These are phyloP conservation scores for Penicillium sp. DNA, from an alignment of 2,329 filamentous ascomycete species.

Conservation along the genomic window DNA sequence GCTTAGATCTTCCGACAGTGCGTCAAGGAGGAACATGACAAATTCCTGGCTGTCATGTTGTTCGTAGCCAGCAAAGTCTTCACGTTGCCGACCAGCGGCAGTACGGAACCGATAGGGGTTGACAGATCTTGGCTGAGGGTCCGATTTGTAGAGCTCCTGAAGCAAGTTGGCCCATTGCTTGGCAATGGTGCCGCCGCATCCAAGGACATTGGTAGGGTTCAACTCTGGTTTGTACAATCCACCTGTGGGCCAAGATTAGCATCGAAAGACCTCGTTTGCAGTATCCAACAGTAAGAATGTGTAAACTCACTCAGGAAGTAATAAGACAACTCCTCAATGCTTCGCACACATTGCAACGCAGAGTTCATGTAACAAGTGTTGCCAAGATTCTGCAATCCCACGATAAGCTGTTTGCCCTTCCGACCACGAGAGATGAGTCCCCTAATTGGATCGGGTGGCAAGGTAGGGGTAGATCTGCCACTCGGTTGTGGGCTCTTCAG, in stretches of 20 bases:
- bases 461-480: constrained; percentile 63
- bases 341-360: constrained; percentile 85
- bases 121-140: constrained; percentile 57
- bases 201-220: constrained; percentile 75
- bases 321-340: constrained; percentile 82
- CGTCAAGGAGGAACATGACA: constrained; percentile 85
- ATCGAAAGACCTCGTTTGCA: background rate
- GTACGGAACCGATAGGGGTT: constrained; percentile 74
- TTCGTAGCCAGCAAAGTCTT: constrained; percentile 83
- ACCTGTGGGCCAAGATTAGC: constrained; percentile 28
- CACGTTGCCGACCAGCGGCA: constrained; percentile 68
- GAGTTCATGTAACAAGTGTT: constrained; percentile 99
- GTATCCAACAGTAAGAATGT: background rate
- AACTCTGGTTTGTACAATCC: constrained; percentile 68
- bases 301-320: constrained; percentile 61
- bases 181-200: constrained; percentile 79
- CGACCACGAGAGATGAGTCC: constrained; percentile 44
- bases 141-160: constrained; percentile 62
- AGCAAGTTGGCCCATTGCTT: constrained; percentile 69
- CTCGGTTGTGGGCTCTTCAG: constrained; percentile 36
- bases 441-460: constrained; percentile 46
- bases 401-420: constrained; percentile 60
- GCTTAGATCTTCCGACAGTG: constrained; percentile 88
- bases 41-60: constrained; percentile 98
- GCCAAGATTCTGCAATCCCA: constrained; percentile 79